Evolutionary conservation across 257 asterid species (phyloP).

Genomic region (Solanum microdontum): DNA sequence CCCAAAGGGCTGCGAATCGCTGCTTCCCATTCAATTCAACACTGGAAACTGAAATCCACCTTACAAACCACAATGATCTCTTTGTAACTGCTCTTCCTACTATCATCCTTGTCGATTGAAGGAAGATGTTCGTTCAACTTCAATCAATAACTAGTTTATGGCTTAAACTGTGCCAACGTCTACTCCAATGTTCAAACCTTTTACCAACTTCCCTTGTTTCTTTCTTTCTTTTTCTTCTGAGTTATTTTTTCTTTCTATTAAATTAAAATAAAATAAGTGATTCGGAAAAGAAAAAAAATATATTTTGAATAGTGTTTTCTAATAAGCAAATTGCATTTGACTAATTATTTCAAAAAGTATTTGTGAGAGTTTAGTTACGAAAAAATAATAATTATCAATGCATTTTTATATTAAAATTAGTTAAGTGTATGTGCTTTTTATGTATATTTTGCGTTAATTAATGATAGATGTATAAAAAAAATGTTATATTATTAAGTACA

Average conservation of each 20-base stretch:
- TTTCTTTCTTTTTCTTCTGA: no score
- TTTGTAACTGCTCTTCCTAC: neutral
- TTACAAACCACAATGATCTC: neutral
- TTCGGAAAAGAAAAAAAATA: no score
- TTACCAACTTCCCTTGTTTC: neutral
- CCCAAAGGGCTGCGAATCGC: constrained; percentile 80
- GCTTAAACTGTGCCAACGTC: neutral
- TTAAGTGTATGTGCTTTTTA: neutral
- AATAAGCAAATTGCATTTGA: no score
- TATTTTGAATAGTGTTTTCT: no score
- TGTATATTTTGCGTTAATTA: no score
- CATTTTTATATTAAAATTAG: no score
- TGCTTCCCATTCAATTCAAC: constrained; percentile 24
- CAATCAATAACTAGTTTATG: neutral
- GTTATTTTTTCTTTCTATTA: no score
- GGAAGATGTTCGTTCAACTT: neutral
- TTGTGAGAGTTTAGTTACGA: neutral
- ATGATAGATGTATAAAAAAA: no score
- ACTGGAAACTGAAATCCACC: constrained; percentile 27
- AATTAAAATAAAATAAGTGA: no score
- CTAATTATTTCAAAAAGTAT: no score
- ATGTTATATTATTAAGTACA: no score
- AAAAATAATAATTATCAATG: no score
- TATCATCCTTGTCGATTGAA: neutral
- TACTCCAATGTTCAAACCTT: neutral